These are phyloP conservation scores for Madurella mycetomatis DNA, from an alignment of 2,329 filamentous ascomycete species.

Conservation along the genomic window DNA sequence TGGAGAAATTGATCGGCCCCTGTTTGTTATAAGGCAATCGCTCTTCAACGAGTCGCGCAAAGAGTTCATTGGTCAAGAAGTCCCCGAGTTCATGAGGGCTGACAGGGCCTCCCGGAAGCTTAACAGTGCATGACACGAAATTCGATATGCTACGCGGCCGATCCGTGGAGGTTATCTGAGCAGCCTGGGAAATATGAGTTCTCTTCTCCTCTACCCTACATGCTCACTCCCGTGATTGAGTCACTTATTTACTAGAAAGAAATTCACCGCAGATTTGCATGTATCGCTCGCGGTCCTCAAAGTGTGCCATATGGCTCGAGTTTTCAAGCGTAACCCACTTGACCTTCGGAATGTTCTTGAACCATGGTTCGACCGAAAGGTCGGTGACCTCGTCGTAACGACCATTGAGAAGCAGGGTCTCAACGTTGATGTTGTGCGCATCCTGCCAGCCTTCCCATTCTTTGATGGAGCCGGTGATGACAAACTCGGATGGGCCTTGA, in stretches of 20 bases:
- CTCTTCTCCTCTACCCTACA: no score
- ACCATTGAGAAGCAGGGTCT: slow-evolving; percentile 17
- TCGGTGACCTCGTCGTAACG: slow-evolving; percentile 28
- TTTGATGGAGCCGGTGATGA: slow-evolving; percentile 23
- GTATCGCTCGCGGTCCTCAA: slow-evolving; percentile 25
- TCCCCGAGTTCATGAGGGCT: slow-evolving; percentile 3
- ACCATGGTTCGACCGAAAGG: slow-evolving; percentile 25
- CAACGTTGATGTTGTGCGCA: slow-evolving; percentile 22
- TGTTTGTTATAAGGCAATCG: slow-evolving; percentile 18
- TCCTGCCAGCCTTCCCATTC: slow-evolving; percentile 27
- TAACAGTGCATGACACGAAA: no score
- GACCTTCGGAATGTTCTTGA: slow-evolving; percentile 24
- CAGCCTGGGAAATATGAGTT: no score
- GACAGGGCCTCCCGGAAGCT: not conserved
- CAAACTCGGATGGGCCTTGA: slow-evolving; percentile 29
- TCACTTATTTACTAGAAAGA: not conserved
- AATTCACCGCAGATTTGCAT: slow-evolving; percentile 19
- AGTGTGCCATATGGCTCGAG: slow-evolving; percentile 23
- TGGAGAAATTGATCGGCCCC: slow-evolving; percentile 20
- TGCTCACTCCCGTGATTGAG: no score
- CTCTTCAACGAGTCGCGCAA: slow-evolving; percentile 14
- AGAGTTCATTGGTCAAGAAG: slow-evolving; percentile 19
- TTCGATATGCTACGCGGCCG: no score
- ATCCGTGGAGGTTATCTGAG: no score
- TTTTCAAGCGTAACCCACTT: slow-evolving; percentile 29